Evolutionary conservation across 495 filamentous ascomycete genomes (phyloP).

Genomic region (Penicillium subrubescens): DNA sequence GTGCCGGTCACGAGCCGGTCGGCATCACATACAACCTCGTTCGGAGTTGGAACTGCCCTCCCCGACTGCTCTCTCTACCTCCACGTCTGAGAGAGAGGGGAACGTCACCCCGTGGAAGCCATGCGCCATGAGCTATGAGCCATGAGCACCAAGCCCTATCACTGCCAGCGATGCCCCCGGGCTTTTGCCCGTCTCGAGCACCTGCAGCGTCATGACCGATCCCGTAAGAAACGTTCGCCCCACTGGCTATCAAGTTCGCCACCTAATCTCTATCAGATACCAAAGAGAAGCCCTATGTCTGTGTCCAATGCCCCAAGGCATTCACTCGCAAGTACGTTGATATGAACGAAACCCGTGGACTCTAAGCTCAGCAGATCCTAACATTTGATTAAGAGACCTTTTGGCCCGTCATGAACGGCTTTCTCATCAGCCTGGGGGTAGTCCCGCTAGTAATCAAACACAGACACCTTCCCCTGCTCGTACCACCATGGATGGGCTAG

Average conservation of each 20-base stretch:
- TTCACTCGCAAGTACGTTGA: conserved; percentile 45
- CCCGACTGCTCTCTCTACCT: conserved; percentile 2
- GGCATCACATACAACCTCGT: background rate
- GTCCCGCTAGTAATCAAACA: conserved; percentile 18
- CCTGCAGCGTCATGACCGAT: conserved; percentile 48
- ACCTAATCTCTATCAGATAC: conserved; percentile 37
- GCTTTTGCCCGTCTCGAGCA: conserved; percentile 46
- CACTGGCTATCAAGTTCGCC: background rate
- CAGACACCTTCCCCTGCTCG: conserved; percentile 26
- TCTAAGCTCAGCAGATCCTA: background rate
- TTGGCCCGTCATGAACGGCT: conserved; percentile 42
- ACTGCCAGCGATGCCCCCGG: conserved; percentile 41
- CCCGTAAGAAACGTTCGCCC: conserved; percentile 32
- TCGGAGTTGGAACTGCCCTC: conserved; percentile 15
- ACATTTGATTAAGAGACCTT: conserved; percentile 31
- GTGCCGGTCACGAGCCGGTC: background rate
- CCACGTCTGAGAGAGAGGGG: background rate
- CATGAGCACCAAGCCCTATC: conserved; percentile 34
- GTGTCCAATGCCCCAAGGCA: conserved; percentile 40
- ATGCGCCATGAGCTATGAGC: conserved; percentile 10
- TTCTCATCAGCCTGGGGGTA: conserved; percentile 28
- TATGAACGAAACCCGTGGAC: background rate
- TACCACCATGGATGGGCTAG: conserved; percentile 32
- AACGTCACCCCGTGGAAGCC: background rate
- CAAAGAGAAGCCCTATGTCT: conserved; percentile 46